Conservation (phyloP, 2,329 filamentous ascomycete genomes). For the Penicillium vulpinum region DNA sequence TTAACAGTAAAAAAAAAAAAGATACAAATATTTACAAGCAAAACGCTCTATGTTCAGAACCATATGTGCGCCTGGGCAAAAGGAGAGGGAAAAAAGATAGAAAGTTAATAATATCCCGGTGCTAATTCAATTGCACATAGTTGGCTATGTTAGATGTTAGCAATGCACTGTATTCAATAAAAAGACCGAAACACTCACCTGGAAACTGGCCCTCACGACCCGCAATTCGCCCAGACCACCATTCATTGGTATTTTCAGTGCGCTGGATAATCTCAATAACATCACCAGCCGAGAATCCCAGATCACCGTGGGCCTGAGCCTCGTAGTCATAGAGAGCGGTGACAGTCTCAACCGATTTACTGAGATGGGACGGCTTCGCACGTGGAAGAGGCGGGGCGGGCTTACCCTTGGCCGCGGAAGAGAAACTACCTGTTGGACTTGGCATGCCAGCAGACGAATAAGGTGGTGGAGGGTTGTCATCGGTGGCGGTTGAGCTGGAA, state of each 20-base stretch:
- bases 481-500: conserved; percentile 44
- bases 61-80: conserved; percentile 21
- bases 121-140: conserved; percentile 39
- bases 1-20: background rate
- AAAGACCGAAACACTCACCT: conserved; percentile 58
- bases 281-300: conserved; percentile 87
- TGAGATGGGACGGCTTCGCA: conserved; percentile 75
- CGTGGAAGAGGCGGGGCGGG: conserved; percentile 69
- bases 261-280: conserved; percentile 82
- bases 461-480: conserved; percentile 67
- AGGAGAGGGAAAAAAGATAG: conserved; percentile 1
- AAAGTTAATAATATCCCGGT: conserved; percentile 1
- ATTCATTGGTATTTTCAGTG: conserved; percentile 92
- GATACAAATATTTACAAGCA: conserved; percentile 23
- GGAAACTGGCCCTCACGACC: conserved; percentile 90
- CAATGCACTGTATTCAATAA: background rate
- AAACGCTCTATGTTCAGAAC: conserved; percentile 29
- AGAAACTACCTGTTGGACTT: conserved; percentile 46
- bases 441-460: conserved; percentile 54
- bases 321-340: conserved; percentile 96
- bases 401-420: conserved; percentile 66
- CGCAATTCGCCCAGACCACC: conserved; percentile 85
- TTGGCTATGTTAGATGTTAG: conserved; percentile 32
- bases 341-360: conserved; percentile 69
- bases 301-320: conserved; percentile 88